phyloP scores from a whole-genome alignment of 2,329 filamentous ascomycete species.

The Blumeria hordei region DNA sequence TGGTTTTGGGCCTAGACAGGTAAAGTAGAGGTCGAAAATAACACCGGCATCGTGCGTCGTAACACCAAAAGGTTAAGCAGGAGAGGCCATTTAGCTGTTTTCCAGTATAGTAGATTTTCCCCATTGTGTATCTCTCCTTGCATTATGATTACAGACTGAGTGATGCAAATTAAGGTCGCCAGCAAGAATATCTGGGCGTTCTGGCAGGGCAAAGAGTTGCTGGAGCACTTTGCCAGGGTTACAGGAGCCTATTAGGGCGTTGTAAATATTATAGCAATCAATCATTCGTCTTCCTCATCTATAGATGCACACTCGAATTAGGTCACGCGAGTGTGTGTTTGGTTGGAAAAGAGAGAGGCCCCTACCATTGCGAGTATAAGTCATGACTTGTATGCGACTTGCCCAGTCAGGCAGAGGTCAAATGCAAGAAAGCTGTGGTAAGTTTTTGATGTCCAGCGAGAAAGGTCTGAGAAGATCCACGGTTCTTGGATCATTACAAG shows the following conservation, averaged over 20 bases:
- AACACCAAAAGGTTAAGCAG: neutral
- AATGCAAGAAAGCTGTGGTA: neutral
- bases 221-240: neutral
- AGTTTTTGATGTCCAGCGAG: neutral
- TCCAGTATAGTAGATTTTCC: neutral
- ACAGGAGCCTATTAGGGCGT: neutral
- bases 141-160: neutral
- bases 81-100: neutral
- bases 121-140: neutral
- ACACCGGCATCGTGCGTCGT: neutral
- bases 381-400: neutral
- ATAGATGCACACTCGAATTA: neutral
- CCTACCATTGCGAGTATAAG: neutral
- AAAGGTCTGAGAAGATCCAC: neutral
- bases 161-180: neutral
- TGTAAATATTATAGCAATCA: neutral
- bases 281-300: neutral
- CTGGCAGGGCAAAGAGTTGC: neutral
- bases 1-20: neutral
- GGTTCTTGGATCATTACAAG: slow-evolving; percentile 1
- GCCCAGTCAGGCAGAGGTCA: neutral
- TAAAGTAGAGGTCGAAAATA: neutral
- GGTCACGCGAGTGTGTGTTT: neutral
- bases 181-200: neutral
- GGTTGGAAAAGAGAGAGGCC: neutral